Conservation (phyloP, 1,284 basidiomycete genomes). For the Trichosporon asahii region DNA sequence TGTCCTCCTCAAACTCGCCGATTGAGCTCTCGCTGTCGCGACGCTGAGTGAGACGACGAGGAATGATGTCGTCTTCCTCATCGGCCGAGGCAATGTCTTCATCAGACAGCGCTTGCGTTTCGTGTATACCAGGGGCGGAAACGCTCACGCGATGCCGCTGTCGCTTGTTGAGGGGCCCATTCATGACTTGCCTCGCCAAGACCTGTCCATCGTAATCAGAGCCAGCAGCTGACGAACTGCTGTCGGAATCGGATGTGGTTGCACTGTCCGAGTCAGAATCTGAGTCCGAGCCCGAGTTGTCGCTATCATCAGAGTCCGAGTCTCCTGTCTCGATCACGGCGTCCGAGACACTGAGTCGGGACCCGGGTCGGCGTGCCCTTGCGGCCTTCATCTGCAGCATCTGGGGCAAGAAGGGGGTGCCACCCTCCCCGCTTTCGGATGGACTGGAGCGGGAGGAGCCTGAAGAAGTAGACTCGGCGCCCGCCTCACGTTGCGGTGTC, state of each 20-base stretch:
- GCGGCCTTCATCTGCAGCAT: slow-evolving; percentile 36
- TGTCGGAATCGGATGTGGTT: slow-evolving; percentile 18
- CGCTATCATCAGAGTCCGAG: slow-evolving; percentile 31
- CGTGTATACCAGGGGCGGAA: slow-evolving; percentile 36
- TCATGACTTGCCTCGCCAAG: slow-evolving; percentile 32
- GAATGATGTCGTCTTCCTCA: slow-evolving; percentile 21
- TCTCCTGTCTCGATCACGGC: slow-evolving; percentile 43
- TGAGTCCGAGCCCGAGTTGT: slow-evolving; percentile 29
- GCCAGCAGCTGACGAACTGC: slow-evolving; percentile 8
- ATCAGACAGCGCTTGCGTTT: slow-evolving; percentile 22
- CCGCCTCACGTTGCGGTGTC: not conserved
- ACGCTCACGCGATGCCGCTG: slow-evolving; percentile 30
- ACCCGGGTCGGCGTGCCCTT: slow-evolving; percentile 31
- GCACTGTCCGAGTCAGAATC: slow-evolving; percentile 24
- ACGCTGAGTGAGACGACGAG: slow-evolving; percentile 10
- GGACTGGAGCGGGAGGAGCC: slow-evolving; percentile 16
- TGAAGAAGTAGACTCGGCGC: not conserved
- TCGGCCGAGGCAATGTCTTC: slow-evolving; percentile 18
- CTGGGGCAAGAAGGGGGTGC: slow-evolving; percentile 22
- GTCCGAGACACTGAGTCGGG: slow-evolving; percentile 44
- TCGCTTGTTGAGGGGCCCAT: slow-evolving; percentile 30
- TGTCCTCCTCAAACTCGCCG: slow-evolving; percentile 36
- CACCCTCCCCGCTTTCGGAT: not conserved
- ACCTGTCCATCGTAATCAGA: slow-evolving; percentile 25
- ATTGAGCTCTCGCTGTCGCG: slow-evolving; percentile 38